Evolutionary conservation across 1,139 yeast genomes (phyloP).

Genomic region (Hansenula lynferdii): DNA sequence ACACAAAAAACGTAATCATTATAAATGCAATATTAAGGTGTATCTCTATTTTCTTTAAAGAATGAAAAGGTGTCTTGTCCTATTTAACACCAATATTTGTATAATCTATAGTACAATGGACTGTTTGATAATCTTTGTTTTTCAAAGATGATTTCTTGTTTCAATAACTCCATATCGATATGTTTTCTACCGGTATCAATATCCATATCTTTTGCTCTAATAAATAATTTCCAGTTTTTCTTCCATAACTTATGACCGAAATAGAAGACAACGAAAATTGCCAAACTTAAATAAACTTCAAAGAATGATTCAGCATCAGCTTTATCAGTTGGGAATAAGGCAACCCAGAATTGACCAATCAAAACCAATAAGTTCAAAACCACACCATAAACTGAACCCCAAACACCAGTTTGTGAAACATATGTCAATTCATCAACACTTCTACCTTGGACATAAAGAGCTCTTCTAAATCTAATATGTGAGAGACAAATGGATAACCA

Average conservation of each 20-base stretch:
- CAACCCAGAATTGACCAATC: slow-evolving; percentile 64
- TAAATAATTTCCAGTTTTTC: slow-evolving; percentile 44
- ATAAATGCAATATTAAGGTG: too few species aligned
- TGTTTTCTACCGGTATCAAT: slow-evolving; percentile 69
- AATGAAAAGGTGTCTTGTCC: not conserved
- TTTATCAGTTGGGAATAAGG: slow-evolving; percentile 51
- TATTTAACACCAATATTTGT: slow-evolving; percentile 49
- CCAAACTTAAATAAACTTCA: slow-evolving; percentile 56
- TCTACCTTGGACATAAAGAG: slow-evolving; percentile 49
- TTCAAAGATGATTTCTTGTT: slow-evolving; percentile 63
- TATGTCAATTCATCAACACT: slow-evolving; percentile 47
- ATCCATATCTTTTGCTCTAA: slow-evolving; percentile 51
- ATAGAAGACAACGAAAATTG: slow-evolving; percentile 54
- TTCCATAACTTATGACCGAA: slow-evolving; percentile 52
- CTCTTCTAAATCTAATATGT: slow-evolving; percentile 60
- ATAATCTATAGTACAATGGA: slow-evolving; percentile 48
- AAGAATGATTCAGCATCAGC: slow-evolving; percentile 60
- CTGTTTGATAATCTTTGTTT: slow-evolving; percentile 44
- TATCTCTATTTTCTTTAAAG: too few species aligned
- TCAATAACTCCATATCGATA: slow-evolving; percentile 56
- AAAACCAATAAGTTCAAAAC: slow-evolving; percentile 44
- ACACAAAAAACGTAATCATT: not conserved
- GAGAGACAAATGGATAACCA: slow-evolving; percentile 62
- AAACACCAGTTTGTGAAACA: slow-evolving; percentile 47
- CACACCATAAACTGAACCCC: slow-evolving; percentile 49